Base-by-base conservation (phyloP, 257 asterid genomes). In the Cinchona pubescens region DNA sequence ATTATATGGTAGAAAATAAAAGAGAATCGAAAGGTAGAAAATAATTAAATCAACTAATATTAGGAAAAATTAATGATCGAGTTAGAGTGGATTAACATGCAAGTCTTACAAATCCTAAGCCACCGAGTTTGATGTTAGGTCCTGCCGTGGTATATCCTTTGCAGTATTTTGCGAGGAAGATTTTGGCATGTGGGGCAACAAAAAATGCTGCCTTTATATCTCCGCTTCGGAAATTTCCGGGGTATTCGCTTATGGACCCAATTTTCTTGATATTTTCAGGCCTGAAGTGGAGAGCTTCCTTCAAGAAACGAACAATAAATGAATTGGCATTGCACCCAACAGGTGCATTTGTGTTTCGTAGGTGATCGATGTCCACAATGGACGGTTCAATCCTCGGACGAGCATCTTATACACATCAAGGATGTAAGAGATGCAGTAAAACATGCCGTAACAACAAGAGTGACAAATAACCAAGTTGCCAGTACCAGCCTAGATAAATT, bases 101-200 rank as follows among this genome's bases (percentile, higher is more conserved):
- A 1, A 51, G 60, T 66, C 92, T 85, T 87, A 91, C 97, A 76
- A 83, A 91, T 65, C 93, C 94, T 76, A 88, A 85, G 59, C 97
- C 94, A 23, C 97, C 96, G 4, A 88, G 85, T 79, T 84, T 86
- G 83, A 67, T 82, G 55, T 70, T 81, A 48, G 84, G 83, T 16
- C 90, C 93, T 4, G 94, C 82, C 16, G 30, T 67, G n/a, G 78
- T 73, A 76, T 85, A 88, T 49, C 84, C 87, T 42, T 79, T 71
- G 87, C 96, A 91, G 56, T 90, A 80, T 75, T 79, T 67, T 0
- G 87, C 81, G 3, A 90, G 87, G 77, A 90, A 90, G 1, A 88
- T 83, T 70, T 81, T 88, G 38, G 92, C 92, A 55, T 90, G 89
- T 0, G 94, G 94, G 43, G 82, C 81, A 12, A 81, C 86, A 35